Percentiles rank a stretch among this genome's conserved stretches.
phyloP scores from a whole-genome alignment of 495 filamentous ascomycete species.

The Tuber borchii region DNA sequence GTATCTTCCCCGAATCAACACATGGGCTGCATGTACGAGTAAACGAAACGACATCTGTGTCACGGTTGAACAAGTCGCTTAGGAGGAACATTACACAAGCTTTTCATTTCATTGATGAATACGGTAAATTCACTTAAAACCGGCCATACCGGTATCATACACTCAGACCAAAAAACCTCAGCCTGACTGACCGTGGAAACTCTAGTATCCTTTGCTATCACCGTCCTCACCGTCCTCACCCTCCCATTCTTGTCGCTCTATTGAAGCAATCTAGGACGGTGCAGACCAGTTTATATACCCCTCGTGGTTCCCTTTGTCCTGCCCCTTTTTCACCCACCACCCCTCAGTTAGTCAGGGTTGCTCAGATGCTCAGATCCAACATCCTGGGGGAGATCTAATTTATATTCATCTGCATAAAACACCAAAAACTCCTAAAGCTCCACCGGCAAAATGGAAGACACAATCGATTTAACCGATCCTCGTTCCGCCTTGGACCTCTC shows the following conservation, averaged over 20 bases:
- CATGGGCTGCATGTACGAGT: accelerated
- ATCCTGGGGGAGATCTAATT: not conserved
- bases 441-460: slow-evolving; percentile 64
- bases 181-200: not conserved
- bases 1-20: not conserved
- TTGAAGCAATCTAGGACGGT: not conserved
- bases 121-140: not conserved
- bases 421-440: not conserved
- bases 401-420: not conserved
- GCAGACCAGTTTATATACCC: not conserved
- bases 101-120: not conserved
- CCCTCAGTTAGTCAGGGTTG: not conserved
- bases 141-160: not conserved
- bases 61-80: not conserved
- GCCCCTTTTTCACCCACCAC: not conserved
- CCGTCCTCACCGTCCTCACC: not conserved
- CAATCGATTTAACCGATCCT: slow-evolving; percentile 79
- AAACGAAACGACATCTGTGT: not conserved
- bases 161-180: not conserved
- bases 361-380: not conserved
- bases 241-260: not conserved
- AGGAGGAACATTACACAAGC: not conserved
- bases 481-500: slow-evolving; percentile 78
- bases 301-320: not conserved
- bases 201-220: not conserved